Percentiles rank a stretch among this genome's conserved stretches.
phyloP scores from a whole-genome alignment of 1,284 basidiomycete genomes.

The Hypsizygus ulmarius region DNA sequence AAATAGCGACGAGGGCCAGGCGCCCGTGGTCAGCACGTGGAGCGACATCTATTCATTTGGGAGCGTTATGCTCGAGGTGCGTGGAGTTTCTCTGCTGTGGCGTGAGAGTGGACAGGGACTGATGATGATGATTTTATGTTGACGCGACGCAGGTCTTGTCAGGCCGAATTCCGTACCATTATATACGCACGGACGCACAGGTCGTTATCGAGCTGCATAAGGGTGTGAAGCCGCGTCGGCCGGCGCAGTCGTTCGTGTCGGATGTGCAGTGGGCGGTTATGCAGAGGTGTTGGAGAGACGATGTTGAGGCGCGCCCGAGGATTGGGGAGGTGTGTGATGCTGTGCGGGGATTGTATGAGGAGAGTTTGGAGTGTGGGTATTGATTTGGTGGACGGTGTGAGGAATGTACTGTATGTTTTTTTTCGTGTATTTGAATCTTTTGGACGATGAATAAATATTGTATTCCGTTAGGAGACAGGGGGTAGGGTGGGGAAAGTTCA shows the following conservation, averaged over 20 bases:
- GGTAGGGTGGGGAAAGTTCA: too few relatives aligned
- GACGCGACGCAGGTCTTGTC: conserved; percentile 31
- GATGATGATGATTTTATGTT: background rate
- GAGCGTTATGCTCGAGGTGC: conserved; percentile 40
- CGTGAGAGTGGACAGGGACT: background rate
- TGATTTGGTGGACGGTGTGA: background rate
- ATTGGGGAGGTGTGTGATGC: conserved; percentile 22
- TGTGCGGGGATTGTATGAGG: conserved; percentile 15
- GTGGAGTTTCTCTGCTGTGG: conserved; percentile 1
- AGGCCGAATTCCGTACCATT: conserved; percentile 39
- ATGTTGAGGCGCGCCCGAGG: conserved; percentile 27
- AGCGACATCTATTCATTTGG: conserved; percentile 43
- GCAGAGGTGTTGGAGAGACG: conserved; percentile 36
- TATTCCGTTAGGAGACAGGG: too few relatives aligned
- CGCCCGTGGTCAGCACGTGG: conserved; percentile 22
- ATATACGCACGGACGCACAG: conserved; percentile 38
- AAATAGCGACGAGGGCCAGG: conserved; percentile 20
- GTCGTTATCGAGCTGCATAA: conserved; percentile 40
- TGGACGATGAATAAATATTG: too few relatives aligned
- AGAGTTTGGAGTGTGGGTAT: background rate
- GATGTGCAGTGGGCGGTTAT: conserved; percentile 41
- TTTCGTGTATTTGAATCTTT: too few relatives aligned
- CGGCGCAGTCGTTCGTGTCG: conserved; percentile 35
- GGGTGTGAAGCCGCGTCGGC: conserved; percentile 39
- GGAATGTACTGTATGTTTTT: too few relatives aligned